Base-by-base conservation (phyloP, 768 basidiomycete species). In the Podaxis sp. region DNA sequence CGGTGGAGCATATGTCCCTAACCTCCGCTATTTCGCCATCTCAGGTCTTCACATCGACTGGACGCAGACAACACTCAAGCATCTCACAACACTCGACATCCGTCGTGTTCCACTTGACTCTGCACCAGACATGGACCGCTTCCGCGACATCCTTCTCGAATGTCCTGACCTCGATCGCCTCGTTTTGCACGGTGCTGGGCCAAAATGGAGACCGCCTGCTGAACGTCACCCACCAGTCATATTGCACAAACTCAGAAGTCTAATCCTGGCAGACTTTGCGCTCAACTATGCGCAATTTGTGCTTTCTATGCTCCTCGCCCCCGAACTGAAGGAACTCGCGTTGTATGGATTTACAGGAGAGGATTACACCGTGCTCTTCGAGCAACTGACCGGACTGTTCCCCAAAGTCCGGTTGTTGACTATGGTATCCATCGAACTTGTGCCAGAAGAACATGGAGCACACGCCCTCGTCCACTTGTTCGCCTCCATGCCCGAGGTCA, bases 11-110 rank as follows among this genome's bases (percentile, higher is more conserved):
- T 62, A 63, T 9, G 74, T 83, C 1, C 77, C 76, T 6, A 68
- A 69, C n/a, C 72, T 91, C 9, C 71, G 72, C 28, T 77, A 82
- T 64, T 65, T 90, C 44, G 76, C 81, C 38, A 67, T 88, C 32
- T 82, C 84, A 57, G 87, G 86, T 2, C 72, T 90, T 28, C 77
- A 84, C 62, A 72, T 89, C 61, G 79, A 89, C 69, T 90, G 88
- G 84, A 65, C 72, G 13, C 70, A 69, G 16, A 77, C 84, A 57
- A 70, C 55, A 28, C 67, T 87, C 7, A 65, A 69, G 35, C 83
- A 88, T 64, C 80, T 91, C n/a, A 79, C 79, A 23, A 81, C 80
- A 9, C 75, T 91, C 57, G 88, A 90, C 64, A 72, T 91, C 55
- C 82, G 88, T 40, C 81, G 83, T 27, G 77, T 90, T 57, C 77